Evolutionary conservation across 345 rosid species (phyloP), one percentile per base, ranked within the genome.

Genomic region (Bruguiera gymnorhiza): DNA sequence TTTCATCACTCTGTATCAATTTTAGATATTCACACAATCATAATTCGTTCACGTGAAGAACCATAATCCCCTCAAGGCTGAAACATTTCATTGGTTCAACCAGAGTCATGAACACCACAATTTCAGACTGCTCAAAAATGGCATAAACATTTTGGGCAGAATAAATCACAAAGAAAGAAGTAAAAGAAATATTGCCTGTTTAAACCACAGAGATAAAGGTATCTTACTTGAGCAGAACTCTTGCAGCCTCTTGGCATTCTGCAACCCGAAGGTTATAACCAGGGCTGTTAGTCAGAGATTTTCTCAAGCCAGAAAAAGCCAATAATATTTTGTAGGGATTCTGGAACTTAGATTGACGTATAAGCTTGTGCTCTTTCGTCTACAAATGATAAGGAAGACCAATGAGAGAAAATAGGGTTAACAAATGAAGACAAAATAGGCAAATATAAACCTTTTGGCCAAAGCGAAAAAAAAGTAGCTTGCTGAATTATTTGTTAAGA

Each of bases 231-330:
- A 94, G 77, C 67, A 94, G 92, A 75, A 87, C 61, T 74, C 83
- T 80, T 55, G 99, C 99, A 50, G 99, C 99, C 88, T 91, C 88
- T 75, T 79, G 92, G 74, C 99, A 95, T 76, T 92, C 99, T 69
- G 83, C 76, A 83, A 92, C 99, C 50, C 99, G 92, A 52, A 79
- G 66, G 75, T 95, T 95, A 73, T 95, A 95, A 70, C 99, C 99
- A 76, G 97, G 96, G 80, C 85, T 91, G 75, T 76, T 87, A 67
- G 93, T 91, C 82, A 88, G 85, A 29, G 97, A 89, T 65, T 89
- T 86, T 86, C 79, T 95, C 82, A 92, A 79, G 82, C 99, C 99
- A 65, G 97, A 95, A 81, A 95, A 86, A 55, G 97, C 99, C 77
- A 95, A 77, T 71, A 95, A 81, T 82, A 95, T 84, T 80, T 84